Percentiles rank a stretch among this genome's conserved stretches.
These are phyloP conservation scores for Hyphodiscus sp. DNA, from an alignment of 2,329 filamentous ascomycete genomes.

Conservation along the genomic window DNA sequence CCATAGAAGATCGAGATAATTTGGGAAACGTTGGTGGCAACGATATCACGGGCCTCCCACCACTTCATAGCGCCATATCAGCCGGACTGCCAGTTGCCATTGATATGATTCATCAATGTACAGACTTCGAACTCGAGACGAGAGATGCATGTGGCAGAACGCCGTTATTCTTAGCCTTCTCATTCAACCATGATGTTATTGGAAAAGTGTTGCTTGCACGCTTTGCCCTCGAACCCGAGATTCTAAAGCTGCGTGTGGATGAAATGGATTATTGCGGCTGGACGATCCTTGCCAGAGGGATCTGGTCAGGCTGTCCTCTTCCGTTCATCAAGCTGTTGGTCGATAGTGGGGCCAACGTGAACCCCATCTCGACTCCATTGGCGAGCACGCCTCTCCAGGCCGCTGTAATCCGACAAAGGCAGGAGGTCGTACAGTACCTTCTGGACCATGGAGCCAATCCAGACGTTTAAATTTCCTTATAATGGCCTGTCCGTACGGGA, in stretches of 20 bases:
- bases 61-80: neutral
- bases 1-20: neutral
- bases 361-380: neutral
- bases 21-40: neutral
- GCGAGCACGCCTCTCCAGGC: neutral
- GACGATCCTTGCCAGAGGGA: neutral
- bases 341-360: neutral
- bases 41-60: neutral
- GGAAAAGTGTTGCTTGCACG: neutral
- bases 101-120: neutral
- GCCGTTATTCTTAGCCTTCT: neutral
- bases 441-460: neutral
- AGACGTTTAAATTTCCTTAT: neutral
- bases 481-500: neutral
- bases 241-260: neutral
- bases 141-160: neutral
- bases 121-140: neutral
- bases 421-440: neutral
- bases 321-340: neutral
- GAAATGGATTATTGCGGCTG: neutral
- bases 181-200: neutral
- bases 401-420: neutral
- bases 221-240: neutral
- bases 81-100: neutral
- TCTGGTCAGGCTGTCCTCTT: neutral